Base-by-base conservation (phyloP, 2,329 filamentous ascomycete species). In the Neonectria coccinea region DNA sequence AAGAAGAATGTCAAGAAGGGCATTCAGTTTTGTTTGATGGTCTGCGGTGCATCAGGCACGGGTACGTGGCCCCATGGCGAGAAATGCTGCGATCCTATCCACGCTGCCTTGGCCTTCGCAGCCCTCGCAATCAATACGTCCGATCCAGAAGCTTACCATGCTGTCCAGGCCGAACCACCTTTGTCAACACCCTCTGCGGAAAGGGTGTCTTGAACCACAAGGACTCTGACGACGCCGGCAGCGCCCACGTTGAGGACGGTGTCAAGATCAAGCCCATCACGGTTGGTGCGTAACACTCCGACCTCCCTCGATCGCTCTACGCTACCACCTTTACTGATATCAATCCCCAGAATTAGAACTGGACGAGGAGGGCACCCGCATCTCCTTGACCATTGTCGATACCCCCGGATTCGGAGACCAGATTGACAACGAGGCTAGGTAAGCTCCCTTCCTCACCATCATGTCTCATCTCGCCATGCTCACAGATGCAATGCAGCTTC, bases 1-100 rank as follows among this genome's bases (percentile, higher is more conserved):
- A 99, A 99, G 95, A 99, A 99, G 92, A 98, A 99, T 89, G 95
- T 99, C 85, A 97, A 97, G 92, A 97, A 97, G 89, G 96, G 96
- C 80, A 98, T 99, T 79, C 96, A 99, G 88, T 99, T 99, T 87
- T 98, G 94, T 83, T 84, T 99, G 89, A 99, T 99, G 96, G 96
- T 99, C 78, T 98, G 96, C 81, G 96, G 96, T 86, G 96, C 96
- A 80, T 98, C 95, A 75, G 96, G 96, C 82, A 98, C 96, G 83
- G 96, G 94, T 97, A 89, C 78, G 88, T 84, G 64, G 65, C 64
- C 60, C 68, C 60, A 57, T 41, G 36, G 41, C 52, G 56, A 66
- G 65, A 67, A 52, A 50, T 56, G 57, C 62, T 59, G 59, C 67
- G 50, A 67, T 56, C 20, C 55, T 65, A 51, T 54, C 52, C 22